A percentile compares a stretch with the other conserved stretches of the same genome.
These are phyloP conservation scores for Canariomyces notabilis DNA, from an alignment of 2,329 filamentous ascomycete species.

Conservation along the genomic window DNA sequence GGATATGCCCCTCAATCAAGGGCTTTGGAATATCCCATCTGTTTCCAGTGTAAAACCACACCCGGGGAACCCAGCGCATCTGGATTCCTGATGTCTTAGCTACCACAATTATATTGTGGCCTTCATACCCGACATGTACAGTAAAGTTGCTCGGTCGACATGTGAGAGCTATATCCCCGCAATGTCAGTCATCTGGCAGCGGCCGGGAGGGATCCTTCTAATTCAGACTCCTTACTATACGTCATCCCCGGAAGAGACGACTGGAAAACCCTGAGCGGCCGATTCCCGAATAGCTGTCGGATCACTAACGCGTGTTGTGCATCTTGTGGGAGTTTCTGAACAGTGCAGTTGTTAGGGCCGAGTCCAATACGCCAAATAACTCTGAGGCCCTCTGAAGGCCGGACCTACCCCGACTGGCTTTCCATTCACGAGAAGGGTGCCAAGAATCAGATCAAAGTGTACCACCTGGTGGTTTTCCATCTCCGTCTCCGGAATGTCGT, in stretches of 20 bases:
- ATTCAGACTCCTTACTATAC: conserved; percentile 31
- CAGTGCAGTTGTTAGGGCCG: neutral
- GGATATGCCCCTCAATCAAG: conserved; percentile 2
- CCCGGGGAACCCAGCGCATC: conserved; percentile 5
- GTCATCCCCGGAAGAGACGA: conserved; percentile 50
- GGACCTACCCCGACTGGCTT: conserved; percentile 15
- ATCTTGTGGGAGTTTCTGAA: conserved; percentile 42
- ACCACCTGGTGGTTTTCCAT: conserved; percentile 8
- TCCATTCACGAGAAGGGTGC: conserved; percentile 15
- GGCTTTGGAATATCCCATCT: conserved; percentile 11
- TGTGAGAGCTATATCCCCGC: conserved; percentile 25
- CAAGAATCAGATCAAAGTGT: conserved; percentile 8
- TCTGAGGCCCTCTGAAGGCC: neutral
- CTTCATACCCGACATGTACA: conserved; percentile 42
- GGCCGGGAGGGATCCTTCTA: neutral
- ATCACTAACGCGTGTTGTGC: conserved; percentile 41
- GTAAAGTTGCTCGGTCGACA: conserved; percentile 44
- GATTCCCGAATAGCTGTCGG: conserved; percentile 48
- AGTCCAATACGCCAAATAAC: neutral
- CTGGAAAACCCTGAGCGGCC: conserved; percentile 47
- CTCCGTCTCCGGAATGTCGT: conserved; percentile 5
- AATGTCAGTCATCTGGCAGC: neutral
- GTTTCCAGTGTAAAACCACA: neutral
- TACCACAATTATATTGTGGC: conserved; percentile 36
- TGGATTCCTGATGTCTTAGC: neutral